Base-by-base conservation (phyloP, 768 basidiomycete species). In the Trametes villosa region DNA sequence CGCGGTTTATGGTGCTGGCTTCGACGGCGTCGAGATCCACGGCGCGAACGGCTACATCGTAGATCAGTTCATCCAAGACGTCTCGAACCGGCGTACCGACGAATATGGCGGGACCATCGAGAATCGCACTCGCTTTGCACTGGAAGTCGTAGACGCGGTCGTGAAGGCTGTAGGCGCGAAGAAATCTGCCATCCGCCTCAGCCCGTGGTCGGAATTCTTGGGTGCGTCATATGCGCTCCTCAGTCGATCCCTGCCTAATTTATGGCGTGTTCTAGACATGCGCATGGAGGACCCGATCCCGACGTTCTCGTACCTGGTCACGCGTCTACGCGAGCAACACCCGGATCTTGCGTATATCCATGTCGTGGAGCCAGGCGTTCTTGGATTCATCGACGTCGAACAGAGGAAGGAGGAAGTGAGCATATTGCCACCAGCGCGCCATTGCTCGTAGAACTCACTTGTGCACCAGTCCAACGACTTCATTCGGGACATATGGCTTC, bases 221-320 rank as follows among this genome's bases (percentile, higher is more conserved):
- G 69, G 73, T 63, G 63, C 66, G 68, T 48, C 3, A n/a, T 27
- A 12, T 30, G 15, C 13, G 12, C 11, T 18, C 6, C 3, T 40
- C 34, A 20, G 18, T 3, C 51, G 2, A n/a, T 1, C 22, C 24
- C 2, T 13, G 26, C 52, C 3, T 20, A 18, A 4, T 18, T 30
- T 9, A 56, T 36, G 17, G 13, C 2, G 26, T 1, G 8, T 27
- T n/a, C 7, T 40, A 77, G 70, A 70, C 46, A 84, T 87, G 82
- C 68, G 74, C 9, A 83, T 84, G 81, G 56, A 66, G 4, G 77
- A 87, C 59, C 86, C 85, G 0, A 71, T 78, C 3, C 82, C 84
- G 0, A 81, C 82, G 13, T 88, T 83, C 73, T 64, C 75, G 0
- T 76, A 85, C 68, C 38, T 63, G 30, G 53, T 63, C 11, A 42